Conservation (phyloP, 495 filamentous ascomycete species). For the Trichoderma reesei region DNA sequence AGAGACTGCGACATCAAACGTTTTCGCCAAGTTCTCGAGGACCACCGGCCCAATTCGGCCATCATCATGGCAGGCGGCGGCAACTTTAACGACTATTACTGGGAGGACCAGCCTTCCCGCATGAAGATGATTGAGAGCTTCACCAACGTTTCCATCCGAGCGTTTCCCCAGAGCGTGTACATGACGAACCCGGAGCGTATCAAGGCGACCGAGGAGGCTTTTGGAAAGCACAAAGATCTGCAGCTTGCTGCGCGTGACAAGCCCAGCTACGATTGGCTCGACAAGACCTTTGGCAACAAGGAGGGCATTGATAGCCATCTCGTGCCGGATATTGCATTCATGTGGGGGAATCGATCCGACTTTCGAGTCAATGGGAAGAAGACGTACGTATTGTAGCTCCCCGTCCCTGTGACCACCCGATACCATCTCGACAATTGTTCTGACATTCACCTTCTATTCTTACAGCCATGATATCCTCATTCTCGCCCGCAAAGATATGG, state of each 20-base stretch:
- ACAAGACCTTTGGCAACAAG: constrained; percentile 11
- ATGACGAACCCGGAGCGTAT: constrained; percentile 17
- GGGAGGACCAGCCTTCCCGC: constrained; percentile 18
- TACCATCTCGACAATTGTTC: not conserved
- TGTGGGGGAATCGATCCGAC: constrained; percentile 17
- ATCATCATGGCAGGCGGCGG: constrained; percentile 18
- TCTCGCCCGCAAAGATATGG: constrained; percentile 15
- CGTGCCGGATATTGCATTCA: constrained; percentile 18
- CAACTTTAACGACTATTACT: constrained; percentile 21
- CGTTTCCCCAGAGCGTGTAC: constrained; percentile 16
- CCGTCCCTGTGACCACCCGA: not conserved
- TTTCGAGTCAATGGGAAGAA: constrained; percentile 15
- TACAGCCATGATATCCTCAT: constrained; percentile 15
- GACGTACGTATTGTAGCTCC: constrained; percentile 7
- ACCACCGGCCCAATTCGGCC: constrained; percentile 15
- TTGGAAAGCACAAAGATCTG: constrained; percentile 14
- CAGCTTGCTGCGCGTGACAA: constrained; percentile 16
- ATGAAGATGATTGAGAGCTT: constrained; percentile 15
- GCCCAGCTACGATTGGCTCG: constrained; percentile 16
- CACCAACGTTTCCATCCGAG: constrained; percentile 14
- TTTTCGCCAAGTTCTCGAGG: constrained; percentile 13
- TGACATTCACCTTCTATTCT: not conserved
- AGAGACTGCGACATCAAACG: constrained; percentile 12
- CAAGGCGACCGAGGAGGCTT: constrained; percentile 12
- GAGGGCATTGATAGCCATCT: constrained; percentile 12